Base-by-base conservation (phyloP, 2,329 filamentous ascomycete species). In the Colletotrichum sidae region DNA sequence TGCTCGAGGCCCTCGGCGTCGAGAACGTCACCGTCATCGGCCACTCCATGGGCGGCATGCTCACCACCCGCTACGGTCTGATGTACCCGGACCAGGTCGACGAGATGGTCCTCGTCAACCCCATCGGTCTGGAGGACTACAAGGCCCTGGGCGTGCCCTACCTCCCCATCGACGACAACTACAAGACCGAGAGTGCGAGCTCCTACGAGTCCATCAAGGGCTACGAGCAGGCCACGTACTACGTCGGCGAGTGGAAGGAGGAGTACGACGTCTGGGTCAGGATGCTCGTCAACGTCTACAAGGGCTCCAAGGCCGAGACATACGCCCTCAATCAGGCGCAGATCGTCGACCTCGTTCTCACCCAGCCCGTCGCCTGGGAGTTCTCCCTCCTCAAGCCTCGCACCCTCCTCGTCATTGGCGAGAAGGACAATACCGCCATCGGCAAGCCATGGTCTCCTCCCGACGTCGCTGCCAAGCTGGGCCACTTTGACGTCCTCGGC, bases 11-110 rank as follows among this genome's bases (percentile, higher is more conserved):
- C 2, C 76, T 86, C 25, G 75, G 73, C 10, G 72, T 87, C 50
- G 74, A 72, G 38, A 79, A 78, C 33, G 77, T 78, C 44, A 83
- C 80, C 6, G 71, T 87, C 41, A 79, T 87, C 45, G 84, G 85
- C 10, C 85, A 87, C 73, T 86, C 83, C 2, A 78, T 86, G 71
- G 84, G 84, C 51, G 84, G 83, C 42, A 86, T 87, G 84, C 77
- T 86, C 33, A 78, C 81, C 1, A 77, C 81, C 4, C 82, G 84
- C 15, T 87, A 83, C 70, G 79, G 78, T 1, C 77, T 87, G 25
- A 81, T 83, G 77, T 86, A 82, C 65, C 82, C 84, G 0, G 72
- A 76, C 12, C 70, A 73, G 34, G 76, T 81, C 7, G 74, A 79
- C 8, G 74, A 76, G 60, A 72, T 87, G 11, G 79, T 84, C n/a